Base-by-base conservation (phyloP, 202 grass and related monocot species). In the Panicum virgatum region DNA sequence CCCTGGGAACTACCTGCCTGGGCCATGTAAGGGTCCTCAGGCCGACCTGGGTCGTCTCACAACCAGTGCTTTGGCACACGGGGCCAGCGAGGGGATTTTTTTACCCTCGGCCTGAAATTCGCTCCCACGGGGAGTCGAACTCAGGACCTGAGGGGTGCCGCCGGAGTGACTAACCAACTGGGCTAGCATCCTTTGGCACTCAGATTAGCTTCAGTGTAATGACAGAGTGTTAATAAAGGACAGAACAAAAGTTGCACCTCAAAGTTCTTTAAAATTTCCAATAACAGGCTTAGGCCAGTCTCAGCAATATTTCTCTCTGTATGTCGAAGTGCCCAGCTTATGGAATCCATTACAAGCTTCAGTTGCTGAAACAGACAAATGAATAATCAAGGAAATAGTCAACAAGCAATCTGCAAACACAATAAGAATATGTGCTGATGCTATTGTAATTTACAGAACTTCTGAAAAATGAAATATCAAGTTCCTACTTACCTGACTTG, bases 261-360 rank as follows among this genome's bases (percentile, higher is more conserved):
- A 75, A 93, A 93, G 54, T 88, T 90, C 62, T 88, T 93, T 34
- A 93, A 42, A 68, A 93, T 68, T 85, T 93, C 88, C 50, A 90
- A 82, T 62, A 93, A 66, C 40, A 93, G 74, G 78, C 68, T 85
- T 38, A 93, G 82, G 57, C 91, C 88, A 10, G 88, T 93, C 82
- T 93, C 91, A 60, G 85, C 91, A 88, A 93, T 93, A 67, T 93
- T 93, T 39, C 85, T 88, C 75, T 93, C 91, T 8, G 88, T 93
- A 79, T 93, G 91, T 62, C 85, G 79, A 72, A 90, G 86, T 56
- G 91, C 88, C 84, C 85, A 93, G 59, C 78, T 90, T 73, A 93
- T 93, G 14, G 91, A 93, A 52, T 93, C 85, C 88, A 93, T 88
- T 20, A 93, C 85, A 61, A 93, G 84, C 66, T 90, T 90, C 75